Evolutionary conservation across 768 basidiomycete genomes (phyloP), one percentile per base, ranked within the genome.

Genomic region (Pholiota molesta): DNA sequence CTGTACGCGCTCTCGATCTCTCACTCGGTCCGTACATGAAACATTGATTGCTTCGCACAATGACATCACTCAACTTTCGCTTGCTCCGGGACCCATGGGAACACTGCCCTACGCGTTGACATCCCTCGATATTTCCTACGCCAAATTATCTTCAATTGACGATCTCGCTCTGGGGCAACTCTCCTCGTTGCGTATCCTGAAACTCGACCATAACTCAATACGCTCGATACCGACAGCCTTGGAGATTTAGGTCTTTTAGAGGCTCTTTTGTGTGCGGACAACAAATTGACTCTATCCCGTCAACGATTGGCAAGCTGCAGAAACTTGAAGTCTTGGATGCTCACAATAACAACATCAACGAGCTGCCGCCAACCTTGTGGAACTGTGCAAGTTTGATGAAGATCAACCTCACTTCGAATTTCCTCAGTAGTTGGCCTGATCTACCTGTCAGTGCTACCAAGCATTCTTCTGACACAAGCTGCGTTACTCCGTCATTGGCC

Each of bases 341-440:
- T 3, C 96, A 98, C 72, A 95, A 93, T 71, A 99, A 99, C 77
- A 90, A 89, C 66, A 79, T 99, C 52, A 84, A 81, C 5, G 86
- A 88, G 67, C 76, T 99, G 0, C 94, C 96, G 0, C 75, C 76
- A n/a, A 79, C 85, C 29, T 72, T 99, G 2, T 99, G 97, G 97
- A 83, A 87, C 45, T 98, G 96, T 73, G 80, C 86, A 0, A 85
- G 83, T 6, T 78, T 99, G 60, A 72, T 74, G 42, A 78, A 81
- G 40, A 83, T 99, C 70, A 99, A 99, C 69, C 84, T 90, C 47
- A 95, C 93, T 2, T 96, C 94, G 11, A 99, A 99, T 73, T 77
- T 95, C 29, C 76, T 99, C 57, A 83, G 83, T 28, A 78, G 78
- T 0, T 94, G 93, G 84, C 85, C 86, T 40, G 85, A 89, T 55